Conservation (phyloP, 805 yeast species). For the Saccharomyces kudriavzevii region DNA sequence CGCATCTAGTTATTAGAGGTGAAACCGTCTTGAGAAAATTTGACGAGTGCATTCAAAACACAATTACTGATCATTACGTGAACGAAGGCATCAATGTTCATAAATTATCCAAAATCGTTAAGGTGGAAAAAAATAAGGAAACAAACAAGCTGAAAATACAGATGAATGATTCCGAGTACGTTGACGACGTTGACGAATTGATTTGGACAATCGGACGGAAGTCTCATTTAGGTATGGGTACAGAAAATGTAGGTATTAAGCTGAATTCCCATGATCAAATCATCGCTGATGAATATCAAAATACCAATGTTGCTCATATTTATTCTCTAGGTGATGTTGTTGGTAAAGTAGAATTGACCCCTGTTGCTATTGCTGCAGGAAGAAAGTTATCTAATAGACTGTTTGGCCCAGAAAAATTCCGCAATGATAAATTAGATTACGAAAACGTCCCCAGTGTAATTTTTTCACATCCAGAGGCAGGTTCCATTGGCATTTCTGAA, state of each 20-base stretch:
- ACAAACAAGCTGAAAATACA: conserved; percentile 44
- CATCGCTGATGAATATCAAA: conserved; percentile 80
- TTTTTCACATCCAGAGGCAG: conserved; percentile 98
- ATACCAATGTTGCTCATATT: conserved; percentile 60
- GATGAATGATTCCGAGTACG: conserved; percentile 32
- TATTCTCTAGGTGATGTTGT: conserved; percentile 91
- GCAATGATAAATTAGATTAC: conserved; percentile 75
- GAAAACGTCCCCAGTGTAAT: conserved; percentile 86
- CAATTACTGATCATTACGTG: conserved; percentile 72
- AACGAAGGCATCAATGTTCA: conserved; percentile 77
- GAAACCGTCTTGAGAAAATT: conserved; percentile 83
- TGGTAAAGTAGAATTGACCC: conserved; percentile 89
- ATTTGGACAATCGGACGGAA: conserved; percentile 94
- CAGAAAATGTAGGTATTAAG: conserved; percentile 68
- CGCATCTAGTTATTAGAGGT: conserved; percentile 84
- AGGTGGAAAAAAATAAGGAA: conserved; percentile 39
- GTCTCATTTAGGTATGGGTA: conserved; percentile 64
- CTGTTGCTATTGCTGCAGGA: conserved; percentile 98
- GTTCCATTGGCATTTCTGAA: conserved; percentile 83
- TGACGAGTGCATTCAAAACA: conserved; percentile 70
- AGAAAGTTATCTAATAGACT: conserved; percentile 86
- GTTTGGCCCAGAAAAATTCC: conserved; percentile 70
- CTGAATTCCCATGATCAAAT: conserved; percentile 54
- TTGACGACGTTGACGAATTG: conserved; percentile 73
- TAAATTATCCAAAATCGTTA: conserved; percentile 48